Percentiles rank a stretch among this genome's conserved stretches.
Conservation (phyloP, 495 filamentous ascomycete species). For the Penicillium psychrofluorescens region DNA sequence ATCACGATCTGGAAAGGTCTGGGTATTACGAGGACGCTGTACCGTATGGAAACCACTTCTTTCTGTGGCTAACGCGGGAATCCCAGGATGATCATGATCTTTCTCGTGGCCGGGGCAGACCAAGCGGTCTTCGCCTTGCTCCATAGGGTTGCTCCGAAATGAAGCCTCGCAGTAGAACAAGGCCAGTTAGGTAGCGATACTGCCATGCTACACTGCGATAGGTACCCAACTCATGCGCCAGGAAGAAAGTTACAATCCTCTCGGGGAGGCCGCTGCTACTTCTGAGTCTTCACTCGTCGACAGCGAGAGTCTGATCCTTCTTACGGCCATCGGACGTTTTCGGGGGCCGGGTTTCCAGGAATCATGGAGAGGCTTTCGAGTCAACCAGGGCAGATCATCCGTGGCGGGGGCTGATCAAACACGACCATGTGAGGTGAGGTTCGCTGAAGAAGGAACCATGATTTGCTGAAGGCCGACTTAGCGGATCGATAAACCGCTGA, state of each 20-base stretch:
- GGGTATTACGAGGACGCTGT: slow-evolving; percentile 17
- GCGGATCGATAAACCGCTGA: slow-evolving; percentile 35
- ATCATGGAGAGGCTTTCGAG: background rate
- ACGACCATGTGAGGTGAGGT: background rate
- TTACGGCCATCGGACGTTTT: background rate
- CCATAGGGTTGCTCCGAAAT: too few species aligned
- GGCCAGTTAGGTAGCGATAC: too few species aligned
- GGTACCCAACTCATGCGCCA: too few species aligned
- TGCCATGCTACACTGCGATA: too few species aligned
- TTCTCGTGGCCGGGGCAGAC: too few species aligned
- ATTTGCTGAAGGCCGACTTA: slow-evolving; percentile 24
- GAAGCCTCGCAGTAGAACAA: too few species aligned
- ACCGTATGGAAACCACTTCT: slow-evolving; percentile 10
- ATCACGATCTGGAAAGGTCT: slow-evolving; percentile 1
- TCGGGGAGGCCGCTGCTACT: too few species aligned
- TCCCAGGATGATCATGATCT: background rate
- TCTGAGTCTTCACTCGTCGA: background rate
- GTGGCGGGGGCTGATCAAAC: slow-evolving; percentile 1
- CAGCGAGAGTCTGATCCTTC: slow-evolving; percentile 7
- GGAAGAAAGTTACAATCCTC: too few species aligned
- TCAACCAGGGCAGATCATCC: slow-evolving; percentile 17
- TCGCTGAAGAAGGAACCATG: slow-evolving; percentile 8
- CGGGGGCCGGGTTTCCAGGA: background rate
- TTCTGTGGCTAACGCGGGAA: slow-evolving; percentile 11
- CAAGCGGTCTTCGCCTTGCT: too few species aligned